Base-by-base conservation (phyloP, 192 early-diverging fungal genomes). In the Coemansia sp. region DNA sequence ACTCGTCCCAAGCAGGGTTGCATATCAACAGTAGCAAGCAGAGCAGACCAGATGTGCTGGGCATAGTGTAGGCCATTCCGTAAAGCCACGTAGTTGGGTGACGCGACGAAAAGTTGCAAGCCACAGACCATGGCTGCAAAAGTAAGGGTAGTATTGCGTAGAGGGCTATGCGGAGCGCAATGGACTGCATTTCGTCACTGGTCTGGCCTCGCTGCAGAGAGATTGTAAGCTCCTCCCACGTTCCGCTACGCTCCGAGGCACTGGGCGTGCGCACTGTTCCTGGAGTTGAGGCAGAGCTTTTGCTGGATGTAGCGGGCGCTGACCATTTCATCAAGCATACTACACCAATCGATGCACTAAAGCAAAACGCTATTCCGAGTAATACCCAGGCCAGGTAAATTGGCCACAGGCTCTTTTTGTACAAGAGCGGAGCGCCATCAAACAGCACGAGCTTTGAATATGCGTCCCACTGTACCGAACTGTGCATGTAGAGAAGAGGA, bases 401-500 rank as follows among this genome's bases (percentile, higher is more conserved):
- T 0, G 52, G 39, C 66, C 66, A 68, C 5, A 17, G 19, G 0
- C 30, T 30, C 14, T 40, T 39, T 5, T 10, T 11, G 14, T 52
- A 32, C 40, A 68, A 4, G 5, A 33, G 32, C 14, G 32, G 3
- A 1, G 10, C 5, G 8, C 13, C 23, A 14, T 68, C 58, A 23
- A 68, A 37, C 1, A 56, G 7, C 14, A 47, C 17, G 40, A 35
- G 21, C 18, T 40, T 19, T 2, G 19, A 5, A 2, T 21, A 9
- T 2, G 8, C 0, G 27, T 58, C 27, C 66, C 58, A 68, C 10
- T 37, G 19, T 3, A 59, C 59, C 3, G 2, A n/a, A 1, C 22
- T 8, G 40, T 49, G 46, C 1, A 51, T 35, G n/a, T 70, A 70
- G 11, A 70, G 15, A 15, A 59, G 33, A 10, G 68, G 60, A 22